Evolutionary conservation across 768 basidiomycete genomes (phyloP).

Genomic region (Lactarius tabidus): DNA sequence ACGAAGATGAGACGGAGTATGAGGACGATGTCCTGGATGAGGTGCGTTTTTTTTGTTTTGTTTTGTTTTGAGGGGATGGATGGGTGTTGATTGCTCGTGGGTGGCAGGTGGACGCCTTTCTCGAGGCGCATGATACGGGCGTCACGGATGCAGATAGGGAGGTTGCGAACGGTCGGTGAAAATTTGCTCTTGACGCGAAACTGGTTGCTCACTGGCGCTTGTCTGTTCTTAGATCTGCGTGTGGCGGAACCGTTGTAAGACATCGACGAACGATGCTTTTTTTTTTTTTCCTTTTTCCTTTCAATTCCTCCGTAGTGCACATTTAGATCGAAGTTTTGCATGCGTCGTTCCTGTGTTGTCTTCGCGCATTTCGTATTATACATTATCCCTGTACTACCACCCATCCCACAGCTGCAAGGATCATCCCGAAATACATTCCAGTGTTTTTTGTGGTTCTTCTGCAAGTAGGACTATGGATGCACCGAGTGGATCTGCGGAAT

Average conservation of each 20-base stretch:
- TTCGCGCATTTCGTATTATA: conserved; percentile 5
- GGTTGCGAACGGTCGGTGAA: conserved; percentile 62
- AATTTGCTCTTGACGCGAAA: background rate
- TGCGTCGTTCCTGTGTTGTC: conserved; percentile 1
- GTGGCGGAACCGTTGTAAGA: conserved; percentile 12
- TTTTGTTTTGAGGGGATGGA: background rate
- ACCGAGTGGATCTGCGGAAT: background rate
- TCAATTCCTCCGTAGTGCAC: background rate
- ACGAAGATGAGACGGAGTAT: conserved; percentile 54
- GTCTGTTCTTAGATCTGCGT: conserved; percentile 13
- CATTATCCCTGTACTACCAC: conserved; percentile 22
- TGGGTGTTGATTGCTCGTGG: background rate
- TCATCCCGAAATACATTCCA: conserved; percentile 14
- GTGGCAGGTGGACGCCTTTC: conserved; percentile 80
- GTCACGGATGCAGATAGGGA: conserved; percentile 75
- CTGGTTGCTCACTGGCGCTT: background rate
- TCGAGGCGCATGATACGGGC: conserved; percentile 89
- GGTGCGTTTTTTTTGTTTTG: conserved; percentile 39
- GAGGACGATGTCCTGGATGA: conserved; percentile 88
- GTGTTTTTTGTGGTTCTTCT: background rate
- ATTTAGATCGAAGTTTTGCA: conserved; percentile 13
- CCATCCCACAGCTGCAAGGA: conserved; percentile 13
- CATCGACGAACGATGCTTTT: background rate
- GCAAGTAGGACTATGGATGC: conserved; percentile 2
- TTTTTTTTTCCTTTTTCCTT: no score